Conservation (phyloP, 805 yeast species). For the Kuraishia borneana region DNA sequence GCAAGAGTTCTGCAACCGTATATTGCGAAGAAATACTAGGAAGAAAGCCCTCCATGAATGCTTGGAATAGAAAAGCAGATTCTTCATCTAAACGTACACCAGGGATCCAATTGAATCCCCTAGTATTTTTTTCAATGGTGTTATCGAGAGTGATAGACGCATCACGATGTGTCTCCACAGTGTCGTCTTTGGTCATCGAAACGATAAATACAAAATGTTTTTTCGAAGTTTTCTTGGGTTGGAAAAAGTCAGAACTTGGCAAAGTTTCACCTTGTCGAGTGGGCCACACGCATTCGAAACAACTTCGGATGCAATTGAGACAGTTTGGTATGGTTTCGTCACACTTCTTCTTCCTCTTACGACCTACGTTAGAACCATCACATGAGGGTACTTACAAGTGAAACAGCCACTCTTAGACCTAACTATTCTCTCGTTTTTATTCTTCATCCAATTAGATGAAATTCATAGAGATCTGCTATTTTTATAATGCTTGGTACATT, state of each 20-base stretch:
- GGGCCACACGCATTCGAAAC: constrained; percentile 3
- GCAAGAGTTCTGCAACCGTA: constrained; percentile 27
- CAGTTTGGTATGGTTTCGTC: constrained; percentile 8
- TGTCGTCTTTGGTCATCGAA: not conserved
- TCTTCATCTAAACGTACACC: constrained; percentile 5
- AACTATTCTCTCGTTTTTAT: not conserved
- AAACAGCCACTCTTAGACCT: constrained; percentile 2
- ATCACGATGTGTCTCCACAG: not conserved
- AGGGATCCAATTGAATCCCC: constrained; percentile 7
- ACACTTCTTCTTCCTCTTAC: constrained; percentile 6
- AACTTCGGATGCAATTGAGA: constrained; percentile 6
- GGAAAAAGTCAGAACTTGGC: constrained; percentile 9
- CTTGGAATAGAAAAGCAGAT: constrained; percentile 15
- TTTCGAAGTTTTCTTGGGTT: not conserved
- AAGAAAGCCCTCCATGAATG: constrained; percentile 28
- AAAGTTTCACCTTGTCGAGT: constrained; percentile 10
- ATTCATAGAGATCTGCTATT: no score
- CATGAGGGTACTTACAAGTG: constrained; percentile 1
- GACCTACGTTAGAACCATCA: not conserved
- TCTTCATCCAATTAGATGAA: no score
- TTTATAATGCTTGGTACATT: no score
- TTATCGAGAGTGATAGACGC: not conserved
- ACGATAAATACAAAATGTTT: constrained; percentile 1
- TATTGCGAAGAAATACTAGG: constrained; percentile 28
- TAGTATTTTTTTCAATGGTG: not conserved